Evolutionary conservation across 495 filamentous ascomycete species (phyloP), one percentile per base, ranked within the genome.

Genomic region (Friedmanniomyces simplex): DNA sequence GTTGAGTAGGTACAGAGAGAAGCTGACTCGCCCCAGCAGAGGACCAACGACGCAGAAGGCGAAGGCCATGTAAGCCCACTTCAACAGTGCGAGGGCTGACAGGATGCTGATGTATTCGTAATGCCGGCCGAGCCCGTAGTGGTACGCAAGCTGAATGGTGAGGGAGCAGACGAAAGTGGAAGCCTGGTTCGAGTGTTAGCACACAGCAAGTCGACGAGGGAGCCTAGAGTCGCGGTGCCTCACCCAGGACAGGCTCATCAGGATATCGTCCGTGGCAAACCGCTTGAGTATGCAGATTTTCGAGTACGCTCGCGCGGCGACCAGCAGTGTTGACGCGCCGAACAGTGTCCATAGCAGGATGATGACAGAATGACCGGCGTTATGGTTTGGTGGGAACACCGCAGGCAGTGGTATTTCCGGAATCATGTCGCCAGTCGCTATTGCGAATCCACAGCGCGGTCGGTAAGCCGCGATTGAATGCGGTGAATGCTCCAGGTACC

Each of bases 61-160:
- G 18, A 45, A 28, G 20, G 52, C 52, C 16, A 55, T 36, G 30
- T 55, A 55, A 28, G 28, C 45, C 52, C 52, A 55, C 26, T 46
- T 55, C 39, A 55, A 26, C 11, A 46, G 25, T 8, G 3, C 10
- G 32, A 55, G 11, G 16, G 12, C 11, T 21, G 25, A n/a, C 7
- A 10, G 25, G n/a, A 24, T 22, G 22, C 18, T 55, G 22, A 55
- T 34, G 21, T 55, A 55, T 43, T 43, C 39, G 39, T 45, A 55
- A 28, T 55, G 52, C 30, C 52, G 52, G 14, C 52, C 52, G 6
- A 55, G 21, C 24, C 52, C 52, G 30, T 45, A 45, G 39, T 55
- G 52, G 45, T 28, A 55, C 30, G n/a, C 7, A 13, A n/a, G 28
- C 21, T 55, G 52, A 28, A 55, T 11, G 6, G 52, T 36, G 20